phyloP scores from a whole-genome alignment of 768 basidiomycete genomes.

The Xerocomellus chrysenteron region DNA sequence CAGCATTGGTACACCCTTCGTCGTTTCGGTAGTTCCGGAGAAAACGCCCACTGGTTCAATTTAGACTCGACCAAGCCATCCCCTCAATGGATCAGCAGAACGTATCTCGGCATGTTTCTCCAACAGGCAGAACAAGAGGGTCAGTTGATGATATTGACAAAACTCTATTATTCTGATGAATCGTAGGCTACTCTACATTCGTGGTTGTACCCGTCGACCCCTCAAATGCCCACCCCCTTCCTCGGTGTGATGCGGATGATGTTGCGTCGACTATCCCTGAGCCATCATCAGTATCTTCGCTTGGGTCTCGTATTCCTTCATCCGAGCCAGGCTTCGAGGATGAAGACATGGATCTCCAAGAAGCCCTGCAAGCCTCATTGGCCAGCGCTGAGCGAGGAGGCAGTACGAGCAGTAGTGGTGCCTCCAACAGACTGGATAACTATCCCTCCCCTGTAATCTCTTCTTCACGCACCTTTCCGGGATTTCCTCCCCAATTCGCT shows the following conservation, averaged over 20 bases:
- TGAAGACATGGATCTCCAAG: constrained; percentile 87
- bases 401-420: constrained; percentile 1
- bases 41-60: constrained; percentile 81
- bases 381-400: constrained; percentile 24
- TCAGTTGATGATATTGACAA: constrained; percentile 27
- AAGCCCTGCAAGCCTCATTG: constrained; percentile 81
- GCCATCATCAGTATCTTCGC: constrained; percentile 37
- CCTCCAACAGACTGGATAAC: constrained; percentile 9
- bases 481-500: constrained; percentile 15
- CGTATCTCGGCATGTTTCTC: constrained; percentile 82
- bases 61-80: constrained; percentile 69
- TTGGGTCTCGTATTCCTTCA: constrained; percentile 7
- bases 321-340: constrained; percentile 55
- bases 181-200: constrained; percentile 79
- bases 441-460: constrained; percentile 26
- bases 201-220: constrained; percentile 67
- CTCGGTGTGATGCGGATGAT: constrained; percentile 69
- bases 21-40: constrained; percentile 61
- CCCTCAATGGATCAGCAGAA: constrained; percentile 82
- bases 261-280: constrained; percentile 64
- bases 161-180: constrained; percentile 6
- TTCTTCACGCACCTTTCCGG: constrained; percentile 28
- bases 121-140: constrained; percentile 88
- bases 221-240: constrained; percentile 47
- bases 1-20: constrained; percentile 91